phyloP scores from a whole-genome alignment of 345 rosid species.

The Stellera chamaejasme region DNA sequence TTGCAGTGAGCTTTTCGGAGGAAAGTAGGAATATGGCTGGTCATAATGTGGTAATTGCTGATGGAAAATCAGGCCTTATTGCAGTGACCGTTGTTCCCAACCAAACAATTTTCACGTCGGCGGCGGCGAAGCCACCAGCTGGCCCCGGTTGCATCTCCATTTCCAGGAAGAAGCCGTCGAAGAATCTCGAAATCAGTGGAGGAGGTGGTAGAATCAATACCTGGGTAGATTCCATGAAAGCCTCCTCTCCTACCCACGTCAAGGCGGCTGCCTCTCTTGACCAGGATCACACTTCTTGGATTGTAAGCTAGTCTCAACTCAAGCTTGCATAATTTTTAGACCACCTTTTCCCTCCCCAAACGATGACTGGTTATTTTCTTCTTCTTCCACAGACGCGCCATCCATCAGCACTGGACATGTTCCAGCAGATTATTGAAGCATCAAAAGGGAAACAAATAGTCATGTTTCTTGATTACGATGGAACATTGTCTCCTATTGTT shows the following conservation, averaged over 20 bases:
- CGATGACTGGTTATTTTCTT: not conserved
- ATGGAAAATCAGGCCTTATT: slow-evolving; percentile 29
- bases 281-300: slow-evolving; percentile 48
- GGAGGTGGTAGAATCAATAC: slow-evolving; percentile 49
- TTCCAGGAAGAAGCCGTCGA: slow-evolving; percentile 33
- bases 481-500: slow-evolving; percentile 94
- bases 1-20: slow-evolving; percentile 26
- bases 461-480: slow-evolving; percentile 92
- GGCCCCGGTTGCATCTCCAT: slow-evolving; percentile 38
- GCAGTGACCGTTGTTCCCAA: slow-evolving; percentile 28
- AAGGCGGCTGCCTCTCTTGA: slow-evolving; percentile 37
- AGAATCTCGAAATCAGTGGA: slow-evolving; percentile 52
- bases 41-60: slow-evolving; percentile 48
- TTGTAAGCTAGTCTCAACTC: slow-evolving; percentile 27
- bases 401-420: slow-evolving; percentile 81
- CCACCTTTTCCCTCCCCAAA: not conserved
- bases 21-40: slow-evolving; percentile 29
- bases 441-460: slow-evolving; percentile 81
- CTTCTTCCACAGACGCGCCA: slow-evolving; percentile 36
- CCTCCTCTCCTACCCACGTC: slow-evolving; percentile 86
- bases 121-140: slow-evolving; percentile 33
- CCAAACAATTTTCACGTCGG: slow-evolving; percentile 21
- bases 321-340: not conserved
- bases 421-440: slow-evolving; percentile 51
- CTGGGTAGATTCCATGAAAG: slow-evolving; percentile 85